A percentile compares a stretch with the other conserved stretches of the same genome.
These are phyloP conservation scores for Exophiala lecanii-corni DNA, from an alignment of 2,329 filamentous ascomycete species.

Conservation along the genomic window DNA sequence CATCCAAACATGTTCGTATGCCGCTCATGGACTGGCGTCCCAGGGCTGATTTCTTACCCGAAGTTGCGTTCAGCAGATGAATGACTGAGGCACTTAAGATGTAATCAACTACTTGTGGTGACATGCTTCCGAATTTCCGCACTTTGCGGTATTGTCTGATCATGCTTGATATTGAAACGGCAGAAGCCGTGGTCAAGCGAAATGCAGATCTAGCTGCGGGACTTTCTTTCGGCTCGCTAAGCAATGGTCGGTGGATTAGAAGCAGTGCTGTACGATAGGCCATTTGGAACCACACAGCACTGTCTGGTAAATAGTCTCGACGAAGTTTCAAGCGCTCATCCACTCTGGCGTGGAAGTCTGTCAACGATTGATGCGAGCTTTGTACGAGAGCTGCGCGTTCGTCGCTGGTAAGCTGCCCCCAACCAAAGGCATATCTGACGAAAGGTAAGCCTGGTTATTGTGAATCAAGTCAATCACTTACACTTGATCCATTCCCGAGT, in stretches of 20 bases:
- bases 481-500: slow-evolving; percentile 3
- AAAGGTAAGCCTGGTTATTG: not conserved
- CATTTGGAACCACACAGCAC: slow-evolving; percentile 2
- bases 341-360: not conserved
- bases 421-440: slow-evolving; percentile 2
- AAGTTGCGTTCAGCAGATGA: slow-evolving; percentile 1
- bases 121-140: not conserved
- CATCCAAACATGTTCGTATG: not conserved
- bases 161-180: not conserved
- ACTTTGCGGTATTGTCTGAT: not conserved
- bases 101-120: slow-evolving; percentile 3
- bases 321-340: slow-evolving; percentile 1
- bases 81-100: slow-evolving; percentile 2
- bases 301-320: not conserved
- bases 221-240: not conserved
- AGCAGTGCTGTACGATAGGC: slow-evolving; percentile 2
- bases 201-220: not conserved
- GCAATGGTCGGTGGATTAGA: not conserved
- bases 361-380: slow-evolving; percentile 1
- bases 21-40: not conserved
- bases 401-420: not conserved
- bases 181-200: not conserved
- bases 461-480: not conserved
- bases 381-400: not conserved
- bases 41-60: not conserved